These are phyloP conservation scores for Adansonia madagascariensis DNA, from an alignment of 441 rosid species.

Conservation along the genomic window DNA sequence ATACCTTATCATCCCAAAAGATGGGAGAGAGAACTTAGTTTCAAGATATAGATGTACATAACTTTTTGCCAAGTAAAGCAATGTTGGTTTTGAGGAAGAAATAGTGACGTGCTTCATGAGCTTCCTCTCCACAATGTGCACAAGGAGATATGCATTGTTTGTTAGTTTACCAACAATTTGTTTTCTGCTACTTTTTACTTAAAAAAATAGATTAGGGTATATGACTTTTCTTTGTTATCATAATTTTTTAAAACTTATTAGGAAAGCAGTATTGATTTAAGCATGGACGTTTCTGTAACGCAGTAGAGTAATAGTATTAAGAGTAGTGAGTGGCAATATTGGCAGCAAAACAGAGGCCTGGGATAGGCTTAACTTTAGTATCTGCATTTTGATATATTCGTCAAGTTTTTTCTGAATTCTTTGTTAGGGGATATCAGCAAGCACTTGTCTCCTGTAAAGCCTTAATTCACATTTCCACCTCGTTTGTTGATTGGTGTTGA, in stretches of 20 bases:
- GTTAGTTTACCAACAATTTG: not conserved
- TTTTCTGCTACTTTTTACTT: not conserved
- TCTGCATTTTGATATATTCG: not conserved
- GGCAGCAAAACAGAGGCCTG: no score
- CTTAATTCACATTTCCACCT: not conserved
- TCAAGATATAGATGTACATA: constrained; percentile 44
- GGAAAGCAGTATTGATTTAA: no score
- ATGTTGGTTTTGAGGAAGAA: not conserved
- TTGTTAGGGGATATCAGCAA: not conserved
- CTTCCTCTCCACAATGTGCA: not conserved
- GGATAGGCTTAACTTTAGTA: no score
- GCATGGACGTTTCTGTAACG: no score
- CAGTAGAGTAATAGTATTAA: no score
- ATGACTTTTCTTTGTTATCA: no score
- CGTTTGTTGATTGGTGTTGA: no score
- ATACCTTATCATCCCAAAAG: constrained; percentile 55
- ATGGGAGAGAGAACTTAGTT: constrained; percentile 54
- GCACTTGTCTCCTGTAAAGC: not conserved
- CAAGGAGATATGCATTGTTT: constrained; percentile 13
- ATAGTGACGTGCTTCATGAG: not conserved
- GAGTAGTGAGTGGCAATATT: no score
- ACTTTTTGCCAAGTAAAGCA: constrained; percentile 26
- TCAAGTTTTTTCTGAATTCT: not conserved
- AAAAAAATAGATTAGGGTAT: no score
- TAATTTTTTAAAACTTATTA: no score